Evolutionary conservation across 78 protist species (phyloP).

Genomic region (Pelomyxa schiedti): DNA sequence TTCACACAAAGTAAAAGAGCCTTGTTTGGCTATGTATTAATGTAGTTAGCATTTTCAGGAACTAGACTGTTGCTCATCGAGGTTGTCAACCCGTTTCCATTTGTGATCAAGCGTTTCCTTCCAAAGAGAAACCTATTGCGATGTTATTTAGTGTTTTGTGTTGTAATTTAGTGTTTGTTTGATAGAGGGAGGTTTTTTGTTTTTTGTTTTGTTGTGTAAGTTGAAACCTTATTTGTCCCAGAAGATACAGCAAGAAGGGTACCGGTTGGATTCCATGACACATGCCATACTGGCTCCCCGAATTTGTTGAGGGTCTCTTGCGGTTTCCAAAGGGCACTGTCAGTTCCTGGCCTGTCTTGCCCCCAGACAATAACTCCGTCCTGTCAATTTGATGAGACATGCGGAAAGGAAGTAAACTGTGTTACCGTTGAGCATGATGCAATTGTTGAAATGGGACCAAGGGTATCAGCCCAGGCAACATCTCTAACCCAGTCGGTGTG

Average conservation of each 20-base stretch:
- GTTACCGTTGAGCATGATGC: constrained; percentile 62
- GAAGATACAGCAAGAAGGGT: constrained; percentile 70
- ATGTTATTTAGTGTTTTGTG: no score
- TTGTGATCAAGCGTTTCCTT: no score
- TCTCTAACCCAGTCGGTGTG: constrained; percentile 85
- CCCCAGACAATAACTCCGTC: constrained; percentile 24
- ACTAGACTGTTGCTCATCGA: no score
- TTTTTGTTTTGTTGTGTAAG: no score
- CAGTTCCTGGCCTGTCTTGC: constrained; percentile 15
- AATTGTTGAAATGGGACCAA: constrained; percentile 7
- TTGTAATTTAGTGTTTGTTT: no score
- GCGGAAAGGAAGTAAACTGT: no score
- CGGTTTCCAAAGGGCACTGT: background rate
- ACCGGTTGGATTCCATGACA: constrained; percentile 83
- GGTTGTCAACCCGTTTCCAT: no score
- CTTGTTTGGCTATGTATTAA: no score
- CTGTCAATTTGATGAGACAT: background rate
- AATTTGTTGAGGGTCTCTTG: background rate
- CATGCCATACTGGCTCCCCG: constrained; percentile 40
- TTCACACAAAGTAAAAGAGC: no score
- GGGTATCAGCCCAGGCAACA: constrained; percentile 75
- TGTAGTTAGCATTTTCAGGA: no score
- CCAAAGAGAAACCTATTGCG: no score
- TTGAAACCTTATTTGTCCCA: constrained; percentile 44
- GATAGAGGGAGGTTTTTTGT: no score